Evolutionary conservation across 371 early-diverging fungal genomes (phyloP).

Genomic region (Vairimorpha necatrix): DNA sequence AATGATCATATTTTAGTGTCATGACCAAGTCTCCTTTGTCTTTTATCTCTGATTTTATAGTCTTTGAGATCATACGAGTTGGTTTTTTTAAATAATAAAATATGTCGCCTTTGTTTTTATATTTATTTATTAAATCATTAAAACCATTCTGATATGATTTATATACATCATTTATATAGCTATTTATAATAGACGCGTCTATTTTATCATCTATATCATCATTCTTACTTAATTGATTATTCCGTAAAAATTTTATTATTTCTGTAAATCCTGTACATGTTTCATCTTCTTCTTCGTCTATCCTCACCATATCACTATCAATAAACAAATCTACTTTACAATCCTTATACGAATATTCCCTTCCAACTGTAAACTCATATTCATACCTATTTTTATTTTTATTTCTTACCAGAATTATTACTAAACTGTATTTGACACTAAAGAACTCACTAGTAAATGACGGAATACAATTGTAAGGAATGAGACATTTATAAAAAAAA

Average conservation of each 20-base stretch:
- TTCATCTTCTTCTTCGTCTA: not conserved
- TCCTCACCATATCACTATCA: not conserved
- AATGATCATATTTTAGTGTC: not conserved
- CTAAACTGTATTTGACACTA: not conserved
- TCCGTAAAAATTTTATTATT: not conserved
- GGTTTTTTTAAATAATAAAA: not conserved
- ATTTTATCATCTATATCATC: not conserved
- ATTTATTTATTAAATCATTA: not conserved
- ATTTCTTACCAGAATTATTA: not conserved
- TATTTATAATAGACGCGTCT: not conserved
- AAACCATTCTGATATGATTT: not conserved
- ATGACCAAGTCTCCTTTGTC: not conserved
- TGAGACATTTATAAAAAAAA: not conserved
- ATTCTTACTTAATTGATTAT: not conserved
- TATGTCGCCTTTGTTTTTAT: not conserved
- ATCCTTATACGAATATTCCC: not conserved
- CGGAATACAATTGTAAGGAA: not conserved
- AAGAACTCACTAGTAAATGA: not conserved
- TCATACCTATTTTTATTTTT: not conserved
- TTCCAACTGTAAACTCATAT: not conserved
- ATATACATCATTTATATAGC: not conserved
- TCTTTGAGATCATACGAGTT: not conserved
- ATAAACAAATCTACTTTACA: not conserved
- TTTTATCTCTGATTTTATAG: not conserved
- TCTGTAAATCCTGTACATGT: not conserved